Evolutionary conservation across 164 flowering plant species (phyloP).

Genomic region (Chloranthus sessilifolius): DNA sequence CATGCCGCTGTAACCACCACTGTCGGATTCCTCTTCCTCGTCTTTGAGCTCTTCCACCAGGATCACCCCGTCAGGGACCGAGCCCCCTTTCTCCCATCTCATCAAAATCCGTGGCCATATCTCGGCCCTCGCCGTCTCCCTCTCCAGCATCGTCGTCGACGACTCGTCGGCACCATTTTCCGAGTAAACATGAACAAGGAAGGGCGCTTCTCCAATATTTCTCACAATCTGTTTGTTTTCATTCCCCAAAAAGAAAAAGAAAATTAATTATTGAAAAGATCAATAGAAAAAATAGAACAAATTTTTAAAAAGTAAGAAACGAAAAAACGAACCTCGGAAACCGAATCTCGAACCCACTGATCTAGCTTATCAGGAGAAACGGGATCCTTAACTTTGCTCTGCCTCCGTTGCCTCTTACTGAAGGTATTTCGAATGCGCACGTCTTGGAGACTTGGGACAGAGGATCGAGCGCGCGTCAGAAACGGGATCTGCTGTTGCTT

Average conservation of each 20-base stretch:
- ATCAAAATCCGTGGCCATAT: constrained; percentile 19
- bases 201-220: constrained; percentile 29
- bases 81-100: constrained; percentile 20
- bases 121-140: constrained; percentile 14
- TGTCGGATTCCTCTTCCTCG: not conserved
- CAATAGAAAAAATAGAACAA: not conserved
- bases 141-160: constrained; percentile 14
- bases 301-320: not conserved
- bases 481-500: not conserved
- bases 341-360: constrained; percentile 24
- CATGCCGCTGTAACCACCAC: not conserved
- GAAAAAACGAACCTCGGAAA: constrained; percentile 19
- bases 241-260: not conserved
- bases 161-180: constrained; percentile 1
- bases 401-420: not conserved
- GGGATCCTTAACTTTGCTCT: not conserved
- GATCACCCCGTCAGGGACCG: constrained; percentile 29
- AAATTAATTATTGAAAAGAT: not conserved
- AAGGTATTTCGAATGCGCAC: not conserved
- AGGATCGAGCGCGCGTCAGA: not conserved
- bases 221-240: constrained; percentile 24
- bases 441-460: not conserved
- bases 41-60: constrained; percentile 26
- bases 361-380: constrained; percentile 17
- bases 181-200: constrained; percentile 27